Evolutionary conservation across 2,329 filamentous ascomycete species (phyloP).

Genomic region (Neofusicoccum ribis): DNA sequence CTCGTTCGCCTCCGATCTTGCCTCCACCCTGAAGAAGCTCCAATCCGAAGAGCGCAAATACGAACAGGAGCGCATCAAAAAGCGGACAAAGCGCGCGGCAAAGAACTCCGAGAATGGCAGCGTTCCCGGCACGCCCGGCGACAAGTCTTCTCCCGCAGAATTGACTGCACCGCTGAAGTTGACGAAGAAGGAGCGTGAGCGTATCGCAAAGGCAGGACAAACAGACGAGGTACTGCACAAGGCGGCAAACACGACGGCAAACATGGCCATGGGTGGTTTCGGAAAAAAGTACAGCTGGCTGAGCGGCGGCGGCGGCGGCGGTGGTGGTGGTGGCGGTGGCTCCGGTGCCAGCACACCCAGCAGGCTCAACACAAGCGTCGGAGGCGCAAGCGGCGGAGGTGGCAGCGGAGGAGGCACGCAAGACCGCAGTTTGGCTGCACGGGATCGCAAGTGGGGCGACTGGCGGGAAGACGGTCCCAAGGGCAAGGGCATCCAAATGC

Average conservation of each 20-base stretch:
- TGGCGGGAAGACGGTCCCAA: constrained; percentile 79
- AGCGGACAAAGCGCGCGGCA: constrained; percentile 44
- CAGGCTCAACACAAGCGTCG: constrained; percentile 28
- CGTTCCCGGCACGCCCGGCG: constrained; percentile 30
- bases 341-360: constrained; percentile 36
- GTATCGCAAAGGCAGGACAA: constrained; percentile 69
- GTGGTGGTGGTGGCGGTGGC: constrained; percentile 33
- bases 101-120: constrained; percentile 21
- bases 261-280: constrained; percentile 71
- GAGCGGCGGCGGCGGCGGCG: constrained; percentile 45
- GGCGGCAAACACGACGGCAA: constrained; percentile 80
- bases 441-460: constrained; percentile 65
- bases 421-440: constrained; percentile 52
- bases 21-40: constrained; percentile 67
- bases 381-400: constrained; percentile 20
- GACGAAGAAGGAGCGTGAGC: constrained; percentile 86
- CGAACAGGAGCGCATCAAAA: constrained; percentile 45
- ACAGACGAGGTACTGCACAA: constrained; percentile 77
- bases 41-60: constrained; percentile 7
- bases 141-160: constrained; percentile 27
- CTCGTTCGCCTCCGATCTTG: constrained; percentile 60
- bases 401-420: constrained; percentile 32
- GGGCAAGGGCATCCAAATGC: constrained; percentile 68
- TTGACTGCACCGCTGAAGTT: constrained; percentile 48
- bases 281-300: constrained; percentile 76